Conservation (phyloP, 2,329 filamentous ascomycete genomes). For the Dactylellina cionopaga region DNA sequence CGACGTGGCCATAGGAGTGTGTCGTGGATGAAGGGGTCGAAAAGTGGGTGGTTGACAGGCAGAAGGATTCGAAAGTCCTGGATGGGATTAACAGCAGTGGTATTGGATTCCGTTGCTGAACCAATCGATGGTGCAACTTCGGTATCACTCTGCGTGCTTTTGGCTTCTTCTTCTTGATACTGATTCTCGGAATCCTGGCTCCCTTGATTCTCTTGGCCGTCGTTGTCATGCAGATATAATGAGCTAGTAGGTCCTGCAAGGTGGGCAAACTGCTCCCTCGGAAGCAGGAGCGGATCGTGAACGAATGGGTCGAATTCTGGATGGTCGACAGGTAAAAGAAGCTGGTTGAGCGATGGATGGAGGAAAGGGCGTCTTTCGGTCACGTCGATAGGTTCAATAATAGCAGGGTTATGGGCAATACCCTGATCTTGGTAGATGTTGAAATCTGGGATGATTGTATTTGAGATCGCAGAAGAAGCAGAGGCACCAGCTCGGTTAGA, state of each 20-base stretch:
- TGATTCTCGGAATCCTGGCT: constrained; percentile 3
- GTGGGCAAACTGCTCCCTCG: constrained; percentile 12
- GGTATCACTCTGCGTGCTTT: neutral
- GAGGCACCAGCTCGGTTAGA: neutral
- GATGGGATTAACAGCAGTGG: constrained; percentile 3
- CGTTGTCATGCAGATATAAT: neutral
- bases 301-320: constrained; percentile 30
- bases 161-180: neutral
- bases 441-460: neutral
- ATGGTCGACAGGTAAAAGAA: constrained; percentile 24
- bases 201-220: neutral
- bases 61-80: constrained; percentile 15
- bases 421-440: neutral
- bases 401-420: neutral
- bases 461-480: neutral
- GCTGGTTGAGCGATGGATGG: neutral
- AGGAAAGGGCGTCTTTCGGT: neutral
- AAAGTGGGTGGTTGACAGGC: constrained; percentile 23
- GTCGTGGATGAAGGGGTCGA: constrained; percentile 40
- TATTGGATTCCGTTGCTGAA: neutral
- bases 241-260: neutral
- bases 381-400: neutral
- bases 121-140: neutral
- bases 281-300: constrained; percentile 28
- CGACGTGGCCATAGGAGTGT: constrained; percentile 34